phyloP scores from a whole-genome alignment of 352 stramenopile genomes.

The Pythium utonaiense region DNA sequence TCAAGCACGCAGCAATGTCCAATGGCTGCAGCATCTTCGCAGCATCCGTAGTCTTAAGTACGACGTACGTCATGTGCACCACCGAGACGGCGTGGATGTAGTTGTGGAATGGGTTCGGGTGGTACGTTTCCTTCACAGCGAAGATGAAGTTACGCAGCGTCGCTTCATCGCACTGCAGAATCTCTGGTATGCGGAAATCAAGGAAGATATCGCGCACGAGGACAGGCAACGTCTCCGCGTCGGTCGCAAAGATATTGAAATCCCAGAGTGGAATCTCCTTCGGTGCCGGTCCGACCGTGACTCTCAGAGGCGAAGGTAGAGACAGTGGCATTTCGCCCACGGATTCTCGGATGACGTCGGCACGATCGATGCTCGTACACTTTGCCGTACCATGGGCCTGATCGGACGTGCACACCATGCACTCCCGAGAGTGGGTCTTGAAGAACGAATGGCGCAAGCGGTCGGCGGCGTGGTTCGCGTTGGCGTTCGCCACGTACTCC shows the following conservation, averaged over 20 bases:
- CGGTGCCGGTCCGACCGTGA: constrained; percentile 9
- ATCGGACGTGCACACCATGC: constrained; percentile 30
- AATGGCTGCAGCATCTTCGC: constrained; percentile 69
- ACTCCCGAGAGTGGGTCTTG: constrained; percentile 40
- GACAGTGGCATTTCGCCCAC: background rate
- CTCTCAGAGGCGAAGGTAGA: constrained; percentile 2
- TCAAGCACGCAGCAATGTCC: constrained; percentile 80
- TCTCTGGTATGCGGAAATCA: constrained; percentile 64
- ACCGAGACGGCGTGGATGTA: constrained; percentile 89
- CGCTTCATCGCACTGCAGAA: constrained; percentile 51
- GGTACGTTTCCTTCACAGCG: constrained; percentile 78
- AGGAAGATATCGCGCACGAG: constrained; percentile 75
- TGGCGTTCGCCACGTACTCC: constrained; percentile 54
- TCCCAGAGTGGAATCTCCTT: constrained; percentile 50
- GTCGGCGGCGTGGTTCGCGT: constrained; percentile 41
- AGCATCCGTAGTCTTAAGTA: constrained; percentile 74
- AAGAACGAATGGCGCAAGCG: constrained; percentile 60
- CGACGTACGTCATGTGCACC: constrained; percentile 79
- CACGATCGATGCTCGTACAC: constrained; percentile 19
- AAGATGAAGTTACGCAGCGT: constrained; percentile 78
- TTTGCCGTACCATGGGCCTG: constrained; percentile 18
- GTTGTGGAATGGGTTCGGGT: constrained; percentile 91
- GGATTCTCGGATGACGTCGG: constrained; percentile 1
- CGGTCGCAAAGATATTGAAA: constrained; percentile 75
- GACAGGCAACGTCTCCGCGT: constrained; percentile 45